phyloP scores from a whole-genome alignment of 495 filamentous ascomycete species.

The Penicillium parvum region DNA sequence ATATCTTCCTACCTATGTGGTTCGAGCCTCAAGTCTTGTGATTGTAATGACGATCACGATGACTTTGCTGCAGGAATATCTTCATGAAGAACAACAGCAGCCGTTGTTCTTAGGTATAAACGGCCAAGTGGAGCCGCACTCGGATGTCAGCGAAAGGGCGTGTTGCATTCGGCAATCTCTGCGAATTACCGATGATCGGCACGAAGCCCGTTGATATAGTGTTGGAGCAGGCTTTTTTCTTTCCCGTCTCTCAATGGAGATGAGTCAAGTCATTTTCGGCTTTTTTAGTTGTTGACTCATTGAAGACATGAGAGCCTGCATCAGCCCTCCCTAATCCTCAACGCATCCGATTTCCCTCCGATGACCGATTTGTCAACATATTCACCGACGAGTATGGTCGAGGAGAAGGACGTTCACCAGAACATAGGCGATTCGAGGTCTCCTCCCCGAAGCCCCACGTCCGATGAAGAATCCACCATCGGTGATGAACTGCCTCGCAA shows the following conservation, averaged over 20 bases:
- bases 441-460: background rate
- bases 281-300: background rate
- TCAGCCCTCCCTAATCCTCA: background rate
- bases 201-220: slow-evolving; percentile 12
- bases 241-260: background rate
- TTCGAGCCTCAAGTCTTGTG: too few species aligned
- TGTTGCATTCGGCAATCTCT: slow-evolving; percentile 19
- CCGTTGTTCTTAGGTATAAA: too few species aligned
- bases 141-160: slow-evolving; percentile 8
- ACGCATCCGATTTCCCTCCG: background rate
- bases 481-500: background rate
- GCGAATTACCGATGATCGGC: slow-evolving; percentile 20
- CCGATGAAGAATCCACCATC: background rate
- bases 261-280: slow-evolving; percentile 9
- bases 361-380: background rate
- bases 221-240: slow-evolving; percentile 1
- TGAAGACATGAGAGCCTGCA: slow-evolving; percentile 1
- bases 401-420: slow-evolving; percentile 8
- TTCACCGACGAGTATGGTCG: slow-evolving; percentile 1
- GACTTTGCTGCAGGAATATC: too few species aligned
- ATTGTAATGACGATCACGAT: background rate
- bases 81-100: too few species aligned
- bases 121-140: slow-evolving; percentile 6
- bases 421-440: background rate
- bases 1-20: too few species aligned